phyloP scores from a whole-genome alignment of 2,329 filamentous ascomycete genomes.

The Exophiala bonariae region DNA sequence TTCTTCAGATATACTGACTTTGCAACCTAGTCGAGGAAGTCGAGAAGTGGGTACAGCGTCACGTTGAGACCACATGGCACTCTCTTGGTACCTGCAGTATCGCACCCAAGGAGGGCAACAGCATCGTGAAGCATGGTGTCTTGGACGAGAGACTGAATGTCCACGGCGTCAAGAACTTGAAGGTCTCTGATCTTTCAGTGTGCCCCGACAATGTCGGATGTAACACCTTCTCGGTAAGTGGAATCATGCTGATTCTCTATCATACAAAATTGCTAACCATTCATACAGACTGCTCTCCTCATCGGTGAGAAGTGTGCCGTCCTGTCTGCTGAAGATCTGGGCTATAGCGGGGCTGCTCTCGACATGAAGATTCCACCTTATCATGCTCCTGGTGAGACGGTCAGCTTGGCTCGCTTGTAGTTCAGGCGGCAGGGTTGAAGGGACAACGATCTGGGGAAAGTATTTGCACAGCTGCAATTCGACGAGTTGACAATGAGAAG shows the following conservation, averaged over 20 bases:
- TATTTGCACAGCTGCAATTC: too few relatives aligned
- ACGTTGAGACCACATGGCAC: constrained; percentile 78
- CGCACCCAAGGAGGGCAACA: constrained; percentile 74
- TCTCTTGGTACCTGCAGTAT: constrained; percentile 69
- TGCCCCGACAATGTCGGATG: constrained; percentile 77
- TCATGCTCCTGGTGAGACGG: constrained; percentile 42
- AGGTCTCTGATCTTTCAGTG: constrained; percentile 74
- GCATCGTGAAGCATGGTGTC: constrained; percentile 77
- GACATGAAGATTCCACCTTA: constrained; percentile 75
- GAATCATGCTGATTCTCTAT: neutral
- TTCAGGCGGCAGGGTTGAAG: too few relatives aligned
- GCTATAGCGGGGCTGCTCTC: constrained; percentile 69
- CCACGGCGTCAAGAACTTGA: constrained; percentile 73
- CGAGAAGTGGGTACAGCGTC: constrained; percentile 69
- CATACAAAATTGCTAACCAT: constrained; percentile 43
- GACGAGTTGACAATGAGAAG: too few relatives aligned
- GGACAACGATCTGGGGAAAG: too few relatives aligned
- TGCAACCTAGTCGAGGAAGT: constrained; percentile 50
- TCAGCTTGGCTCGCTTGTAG: constrained; percentile 35
- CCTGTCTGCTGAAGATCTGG: constrained; percentile 70
- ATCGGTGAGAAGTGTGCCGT: constrained; percentile 75
- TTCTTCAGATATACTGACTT: too few relatives aligned
- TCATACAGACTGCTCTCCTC: constrained; percentile 62
- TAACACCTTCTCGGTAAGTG: constrained; percentile 56
- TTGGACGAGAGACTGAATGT: constrained; percentile 76